Base-by-base conservation (phyloP, 2,329 filamentous ascomycete species). In the Exutisphaerella laricina region DNA sequence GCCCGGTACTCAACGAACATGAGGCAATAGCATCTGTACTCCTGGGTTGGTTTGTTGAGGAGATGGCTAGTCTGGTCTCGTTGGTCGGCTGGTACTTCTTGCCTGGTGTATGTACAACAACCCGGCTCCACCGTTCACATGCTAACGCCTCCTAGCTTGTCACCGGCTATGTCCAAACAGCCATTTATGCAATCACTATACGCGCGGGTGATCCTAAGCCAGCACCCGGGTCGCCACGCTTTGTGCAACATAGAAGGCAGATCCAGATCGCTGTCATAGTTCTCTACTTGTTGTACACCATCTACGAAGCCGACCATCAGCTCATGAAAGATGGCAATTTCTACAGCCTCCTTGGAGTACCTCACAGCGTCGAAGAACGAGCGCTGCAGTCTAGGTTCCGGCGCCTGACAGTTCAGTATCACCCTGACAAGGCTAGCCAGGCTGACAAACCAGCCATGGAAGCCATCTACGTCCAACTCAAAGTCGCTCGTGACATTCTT, bases 221-320 rank as follows among this genome's bases (percentile, higher is more conserved):
- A 69, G 45, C 69, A 54, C 78, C 84, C 25, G 78, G 85, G 64
- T 73, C 76, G n/a, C 74, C 80, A 2, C 80, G 80, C 53, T 86
- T 79, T 63, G 72, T 75, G 50, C 74, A 76, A 44, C 86, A 97
- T 70, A 83, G 88, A 47, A 84, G 85, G 45, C 78, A 80, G 56
- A 90, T 96, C 62, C 82, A 92, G 63, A 83, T 90, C 60, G 71
- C 83, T 55, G 86, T 97, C 58, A 83, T 97, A 38, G 72, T 83
- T 36, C 69, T 78, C 48, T 98, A 97, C 69, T 85, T 97, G 26
- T 68, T 84, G 52, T 96, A 95, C 73, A 95, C 88, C 34, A 80
- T 97, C 58, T 92, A 89, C 70, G 90, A 97, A 69, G 84, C 88
- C 58, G 86, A 94, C 73, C 80, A 85, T 70, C 80, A 87, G 50